Evolutionary conservation across 768 basidiomycete genomes (phyloP).

Genomic region (Calocera viscosa): DNA sequence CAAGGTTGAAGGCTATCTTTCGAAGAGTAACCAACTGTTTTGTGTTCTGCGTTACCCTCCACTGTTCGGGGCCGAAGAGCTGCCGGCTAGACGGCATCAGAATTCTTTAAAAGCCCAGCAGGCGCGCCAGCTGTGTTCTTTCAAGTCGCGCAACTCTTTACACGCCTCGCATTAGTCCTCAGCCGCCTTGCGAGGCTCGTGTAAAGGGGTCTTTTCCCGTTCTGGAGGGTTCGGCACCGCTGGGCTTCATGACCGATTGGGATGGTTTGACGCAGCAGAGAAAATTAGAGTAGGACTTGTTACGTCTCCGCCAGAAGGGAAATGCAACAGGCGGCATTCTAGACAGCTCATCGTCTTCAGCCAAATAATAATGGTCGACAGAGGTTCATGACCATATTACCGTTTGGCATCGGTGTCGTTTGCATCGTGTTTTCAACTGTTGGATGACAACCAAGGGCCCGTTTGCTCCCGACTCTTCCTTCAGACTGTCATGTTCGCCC

Average conservation of each 20-base stretch:
- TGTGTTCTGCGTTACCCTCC: too few relatives aligned
- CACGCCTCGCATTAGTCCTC: neutral
- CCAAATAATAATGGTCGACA: neutral
- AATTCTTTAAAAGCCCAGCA: too few relatives aligned
- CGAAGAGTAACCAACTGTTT: too few relatives aligned
- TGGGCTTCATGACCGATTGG: slow-evolving; percentile 2
- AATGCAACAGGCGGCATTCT: neutral
- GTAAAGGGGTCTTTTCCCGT: slow-evolving; percentile 2
- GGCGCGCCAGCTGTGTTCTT: neutral
- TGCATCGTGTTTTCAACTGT: neutral
- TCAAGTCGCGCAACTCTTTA: neutral
- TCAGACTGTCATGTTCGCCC: slow-evolving; percentile 9
- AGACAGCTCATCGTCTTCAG: neutral
- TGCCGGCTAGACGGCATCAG: too few relatives aligned
- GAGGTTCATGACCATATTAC: neutral
- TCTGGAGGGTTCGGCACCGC: neutral
- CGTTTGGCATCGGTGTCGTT: neutral
- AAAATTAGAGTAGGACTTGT: neutral
- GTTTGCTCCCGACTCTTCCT: neutral
- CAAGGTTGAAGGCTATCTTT: too few relatives aligned
- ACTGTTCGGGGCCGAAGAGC: too few relatives aligned
- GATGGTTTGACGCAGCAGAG: slow-evolving; percentile 3
- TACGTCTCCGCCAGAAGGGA: neutral
- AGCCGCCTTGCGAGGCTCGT: neutral
- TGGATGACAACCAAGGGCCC: neutral